Conservation (phyloP, 768 basidiomycete genomes). For the Tricholoma matsutake region DNA sequence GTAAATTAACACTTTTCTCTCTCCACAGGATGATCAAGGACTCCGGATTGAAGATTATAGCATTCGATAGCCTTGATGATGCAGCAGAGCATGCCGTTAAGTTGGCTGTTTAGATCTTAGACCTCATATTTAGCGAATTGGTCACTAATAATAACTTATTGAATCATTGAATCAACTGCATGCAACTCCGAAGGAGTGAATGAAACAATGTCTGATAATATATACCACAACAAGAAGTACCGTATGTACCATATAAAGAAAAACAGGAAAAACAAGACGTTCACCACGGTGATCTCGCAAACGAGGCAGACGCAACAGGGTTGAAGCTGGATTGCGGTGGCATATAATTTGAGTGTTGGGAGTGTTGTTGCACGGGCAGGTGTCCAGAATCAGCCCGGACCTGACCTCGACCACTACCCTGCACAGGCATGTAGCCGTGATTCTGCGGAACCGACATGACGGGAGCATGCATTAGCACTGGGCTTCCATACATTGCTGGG, state of each 20-base stretch:
- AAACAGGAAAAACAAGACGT: constrained; percentile 24
- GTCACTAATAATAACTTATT: constrained; percentile 13
- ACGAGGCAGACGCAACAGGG: constrained; percentile 38
- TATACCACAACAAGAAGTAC: constrained; percentile 20
- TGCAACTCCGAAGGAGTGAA: background rate
- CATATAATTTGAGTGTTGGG: constrained; percentile 27
- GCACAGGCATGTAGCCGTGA: constrained; percentile 45
- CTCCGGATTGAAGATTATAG: constrained; percentile 89
- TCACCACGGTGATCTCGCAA: constrained; percentile 51
- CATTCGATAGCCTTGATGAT: constrained; percentile 91
- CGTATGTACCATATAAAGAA: constrained; percentile 41
- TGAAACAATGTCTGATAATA: constrained; percentile 6
- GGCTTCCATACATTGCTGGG: constrained; percentile 65
- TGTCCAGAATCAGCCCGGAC: constrained; percentile 47
- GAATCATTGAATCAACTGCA: constrained; percentile 9
- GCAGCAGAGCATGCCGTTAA: constrained; percentile 81
- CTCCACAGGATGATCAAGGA: constrained; percentile 83
- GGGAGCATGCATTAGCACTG: constrained; percentile 65
- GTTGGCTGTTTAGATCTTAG: constrained; percentile 50
- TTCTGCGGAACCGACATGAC: constrained; percentile 40
- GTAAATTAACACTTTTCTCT: constrained; percentile 8
- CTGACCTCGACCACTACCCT: constrained; percentile 45
- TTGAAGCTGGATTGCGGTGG: constrained; percentile 39
- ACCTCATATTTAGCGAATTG: constrained; percentile 1
- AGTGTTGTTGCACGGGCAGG: constrained; percentile 39